Base-by-base conservation (phyloP, 805 yeast species). In the Wickerhamiella kurtzmanii region DNA sequence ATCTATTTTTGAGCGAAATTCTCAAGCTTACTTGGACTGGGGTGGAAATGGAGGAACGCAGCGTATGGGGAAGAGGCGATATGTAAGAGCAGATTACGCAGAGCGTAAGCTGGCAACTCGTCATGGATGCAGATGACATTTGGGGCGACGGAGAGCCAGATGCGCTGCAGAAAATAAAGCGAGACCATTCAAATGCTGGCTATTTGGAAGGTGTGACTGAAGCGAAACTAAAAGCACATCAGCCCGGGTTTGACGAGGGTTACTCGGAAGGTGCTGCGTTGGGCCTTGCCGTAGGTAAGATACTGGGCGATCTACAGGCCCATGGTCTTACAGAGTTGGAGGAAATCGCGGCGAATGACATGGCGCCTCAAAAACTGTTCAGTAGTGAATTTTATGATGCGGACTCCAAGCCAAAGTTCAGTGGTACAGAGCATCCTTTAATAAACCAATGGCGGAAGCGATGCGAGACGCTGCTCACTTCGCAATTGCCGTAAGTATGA, bases 221-320 rank as follows among this genome's bases (percentile, higher is more conserved):
- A 15, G 75, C 85, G 3, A 80, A 84, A 55, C 94, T 83, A 53
- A 62, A 64, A 5, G 75, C 80, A 37, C 64, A 86, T 20, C 96
- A 88, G 58, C 58, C 66, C 11, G 96, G 95, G 0, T 88, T 89
- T 58, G 94, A 88, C 60, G 70, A 66, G 2, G 89, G 89, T 0
- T 88, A 77, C 54, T 85, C 84, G 0, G 56, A 65, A 2, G 97
- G 97, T 1, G 85, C 92, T 0, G 58, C 57, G 2, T 50, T 87
- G 1, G 96, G 95, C 0, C 64, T 73, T 0, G 53, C 65, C 15
- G 79, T 78, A 0, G 97, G 97, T 0, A 60, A 62, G 41, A 65
- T 87, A 0, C 51, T 87, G 13, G 84, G 88, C 8, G 51, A 50
- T 1, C 60, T 77, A 16, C 79, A 74, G 49, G 71, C 67, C 3